These are phyloP conservation scores for Albophoma yamanashiensis DNA, from an alignment of 2,329 filamentous ascomycete genomes.

Conservation along the genomic window DNA sequence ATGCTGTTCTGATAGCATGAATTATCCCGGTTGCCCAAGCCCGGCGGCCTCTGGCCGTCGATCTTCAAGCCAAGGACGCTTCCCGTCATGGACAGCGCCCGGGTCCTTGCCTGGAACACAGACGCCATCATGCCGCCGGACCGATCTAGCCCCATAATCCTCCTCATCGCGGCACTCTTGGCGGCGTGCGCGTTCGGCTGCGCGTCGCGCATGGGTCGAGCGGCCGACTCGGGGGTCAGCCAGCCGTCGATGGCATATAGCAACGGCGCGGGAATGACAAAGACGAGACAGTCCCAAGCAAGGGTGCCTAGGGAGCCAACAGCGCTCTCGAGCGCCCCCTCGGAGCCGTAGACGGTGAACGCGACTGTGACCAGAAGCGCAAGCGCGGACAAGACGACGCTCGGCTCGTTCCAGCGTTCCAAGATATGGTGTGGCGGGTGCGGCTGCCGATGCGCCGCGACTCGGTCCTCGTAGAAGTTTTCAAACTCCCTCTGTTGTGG, in stretches of 20 bases:
- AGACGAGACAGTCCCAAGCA: slow-evolving; percentile 51
- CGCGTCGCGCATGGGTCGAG: slow-evolving; percentile 24
- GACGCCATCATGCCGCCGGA: slow-evolving; percentile 42
- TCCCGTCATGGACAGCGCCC: slow-evolving; percentile 42
- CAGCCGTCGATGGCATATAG: slow-evolving; percentile 47
- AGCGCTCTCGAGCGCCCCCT: slow-evolving; percentile 17
- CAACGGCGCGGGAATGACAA: slow-evolving; percentile 42
- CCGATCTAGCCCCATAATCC: slow-evolving; percentile 49
- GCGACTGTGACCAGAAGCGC: slow-evolving; percentile 21
- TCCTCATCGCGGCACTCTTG: slow-evolving; percentile 55
- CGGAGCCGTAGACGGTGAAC: slow-evolving; percentile 23
- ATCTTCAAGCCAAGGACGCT: slow-evolving; percentile 27
- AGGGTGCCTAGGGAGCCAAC: slow-evolving; percentile 25
- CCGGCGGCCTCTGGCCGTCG: slow-evolving; percentile 40
- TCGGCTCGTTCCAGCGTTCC: slow-evolving; percentile 23
- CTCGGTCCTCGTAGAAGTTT: slow-evolving; percentile 24
- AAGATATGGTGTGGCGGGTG: slow-evolving; percentile 14
- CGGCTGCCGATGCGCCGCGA: slow-evolving; percentile 20
- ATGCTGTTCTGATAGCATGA: slow-evolving; percentile 98
- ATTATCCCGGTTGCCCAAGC: slow-evolving; percentile 85
- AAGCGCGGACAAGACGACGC: slow-evolving; percentile 21
- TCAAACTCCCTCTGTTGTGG: slow-evolving; percentile 19
- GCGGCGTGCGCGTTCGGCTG: slow-evolving; percentile 35
- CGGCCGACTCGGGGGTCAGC: slow-evolving; percentile 36
- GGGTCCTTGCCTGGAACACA: slow-evolving; percentile 47